A percentile compares a stretch with the other conserved stretches of the same genome.
phyloP scores from a whole-genome alignment of 163 green algal species.

The Coccomyxa subellipsoidea region DNA sequence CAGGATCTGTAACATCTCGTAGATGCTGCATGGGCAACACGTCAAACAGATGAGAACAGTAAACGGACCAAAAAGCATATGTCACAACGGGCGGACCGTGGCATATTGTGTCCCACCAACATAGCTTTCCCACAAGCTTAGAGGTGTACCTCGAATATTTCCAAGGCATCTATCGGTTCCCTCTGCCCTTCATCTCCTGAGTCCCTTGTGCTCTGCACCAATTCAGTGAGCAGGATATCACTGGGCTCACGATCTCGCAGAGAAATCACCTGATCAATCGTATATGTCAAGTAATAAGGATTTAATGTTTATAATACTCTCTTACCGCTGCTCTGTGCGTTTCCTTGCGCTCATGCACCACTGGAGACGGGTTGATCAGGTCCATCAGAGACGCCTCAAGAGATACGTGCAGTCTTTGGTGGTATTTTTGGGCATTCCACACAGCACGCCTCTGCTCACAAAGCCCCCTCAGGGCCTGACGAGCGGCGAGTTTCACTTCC shows the following conservation, averaged over 20 bases:
- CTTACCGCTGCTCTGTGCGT: constrained; percentile 24
- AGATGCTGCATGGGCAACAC: constrained; percentile 75
- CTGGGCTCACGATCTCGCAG: not conserved
- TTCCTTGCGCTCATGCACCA: constrained; percentile 51
- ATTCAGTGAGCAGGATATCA: not conserved
- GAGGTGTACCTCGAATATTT: constrained; percentile 86
- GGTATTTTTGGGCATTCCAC: no score
- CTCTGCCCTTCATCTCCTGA: constrained; percentile 23
- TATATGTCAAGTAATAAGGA: no score
- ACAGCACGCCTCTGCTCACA: no score
- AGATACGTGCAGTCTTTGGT: no score
- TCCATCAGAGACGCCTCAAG: constrained; percentile 20
- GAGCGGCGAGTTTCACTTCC: no score
- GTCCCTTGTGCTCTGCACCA: constrained; percentile 2
- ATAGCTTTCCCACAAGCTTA: no score
- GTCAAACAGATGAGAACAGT: not conserved
- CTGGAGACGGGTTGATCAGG: constrained; percentile 76
- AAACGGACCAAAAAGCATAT: no score
- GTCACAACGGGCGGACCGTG: no score
- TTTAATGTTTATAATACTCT: not conserved
- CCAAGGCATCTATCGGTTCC: constrained; percentile 74
- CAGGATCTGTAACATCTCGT: constrained; percentile 93
- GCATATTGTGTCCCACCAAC: no score
- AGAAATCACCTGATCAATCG: no score
- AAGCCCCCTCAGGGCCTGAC: no score